Base-by-base conservation (phyloP, 129 eudicot genomes). In the Chrysanthemum lavandulifolium region DNA sequence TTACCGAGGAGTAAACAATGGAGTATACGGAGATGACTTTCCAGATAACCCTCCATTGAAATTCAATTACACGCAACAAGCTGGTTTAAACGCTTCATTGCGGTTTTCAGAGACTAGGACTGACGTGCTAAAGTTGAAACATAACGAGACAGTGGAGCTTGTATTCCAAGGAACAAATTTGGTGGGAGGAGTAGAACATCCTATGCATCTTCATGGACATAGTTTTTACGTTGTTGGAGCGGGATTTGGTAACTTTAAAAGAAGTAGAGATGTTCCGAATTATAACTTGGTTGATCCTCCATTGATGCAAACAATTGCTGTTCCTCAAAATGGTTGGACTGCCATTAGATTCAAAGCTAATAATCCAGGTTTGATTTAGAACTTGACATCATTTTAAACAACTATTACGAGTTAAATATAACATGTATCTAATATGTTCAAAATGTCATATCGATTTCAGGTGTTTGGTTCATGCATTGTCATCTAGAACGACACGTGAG, bases 391-490 rank as follows among this genome's bases (percentile, higher is more conserved):
- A 36, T 36, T 36, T 36, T 5, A 36, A 36, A 36, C 2, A 36
- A 0, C 7, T 36, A 36, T 36, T 36, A 1, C 43, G 9, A 5
- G 1, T 1, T 36, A 5, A 1, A n/a, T n/a, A n/a, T 36, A 36
- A 6, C 43, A 36, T 36, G 43, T 6, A 36, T 36, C 8, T 5
- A 36, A 5, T 31, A 36, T 16, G 7, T 19, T 15, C 54, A 53
- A 16, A 8, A 2, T 15, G 15, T 21, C 4, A 8, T 29, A 33
- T 43, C 3, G 23, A 1, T 18, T 59, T 9, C 78, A 89, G 96
- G 96, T 43, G 96, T 89, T 2, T 89, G 96, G 96, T 86, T 82
- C 6, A 80, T 89, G 92, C 96, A 89, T 54, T 89, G 96, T 73
- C 96, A 86, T 80, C 14, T 86, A 0, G 92, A 89, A 60, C 82